These are phyloP conservation scores for Zygnema circumcarinatum DNA, from an alignment of 139 green algal genomes.

Conservation along the genomic window DNA sequence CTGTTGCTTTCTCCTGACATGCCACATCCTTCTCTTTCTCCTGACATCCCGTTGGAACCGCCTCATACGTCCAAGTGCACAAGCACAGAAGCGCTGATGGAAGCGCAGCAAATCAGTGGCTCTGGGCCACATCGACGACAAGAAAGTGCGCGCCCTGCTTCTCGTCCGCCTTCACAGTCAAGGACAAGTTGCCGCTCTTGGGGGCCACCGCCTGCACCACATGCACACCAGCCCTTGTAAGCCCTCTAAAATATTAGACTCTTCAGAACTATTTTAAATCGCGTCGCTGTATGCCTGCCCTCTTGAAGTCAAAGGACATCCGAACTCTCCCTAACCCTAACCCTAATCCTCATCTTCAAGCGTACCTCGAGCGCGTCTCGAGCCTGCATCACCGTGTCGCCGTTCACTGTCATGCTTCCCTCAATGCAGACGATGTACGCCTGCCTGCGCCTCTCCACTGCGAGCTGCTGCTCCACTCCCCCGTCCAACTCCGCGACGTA, in stretches of 20 bases:
- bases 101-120: neutral
- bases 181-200: neutral
- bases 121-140: slow-evolving; percentile 41
- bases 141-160: slow-evolving; percentile 34
- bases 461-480: neutral
- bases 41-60: neutral
- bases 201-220: slow-evolving; percentile 31
- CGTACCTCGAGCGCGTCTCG: slow-evolving; percentile 49
- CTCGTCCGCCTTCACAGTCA: slow-evolving; percentile 32
- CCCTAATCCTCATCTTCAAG: neutral
- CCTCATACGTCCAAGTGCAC: too few species aligned
- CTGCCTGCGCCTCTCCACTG: slow-evolving; percentile 47
- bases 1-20: too few species aligned
- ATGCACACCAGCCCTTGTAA: neutral
- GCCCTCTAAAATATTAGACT: neutral
- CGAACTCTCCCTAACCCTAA: neutral
- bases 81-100: neutral
- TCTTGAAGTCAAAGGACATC: too few species aligned
- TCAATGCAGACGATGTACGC: slow-evolving; percentile 60
- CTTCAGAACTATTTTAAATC: neutral
- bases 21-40: too few species aligned
- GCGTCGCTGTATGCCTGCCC: too few species aligned
- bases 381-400: neutral
- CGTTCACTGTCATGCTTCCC: slow-evolving; percentile 29
- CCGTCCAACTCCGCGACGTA: slow-evolving; percentile 51